Percentiles rank a stretch among this genome's conserved stretches.
Conservation (phyloP, 805 yeast species). For the Metschnikowia amazonensis region DNA sequence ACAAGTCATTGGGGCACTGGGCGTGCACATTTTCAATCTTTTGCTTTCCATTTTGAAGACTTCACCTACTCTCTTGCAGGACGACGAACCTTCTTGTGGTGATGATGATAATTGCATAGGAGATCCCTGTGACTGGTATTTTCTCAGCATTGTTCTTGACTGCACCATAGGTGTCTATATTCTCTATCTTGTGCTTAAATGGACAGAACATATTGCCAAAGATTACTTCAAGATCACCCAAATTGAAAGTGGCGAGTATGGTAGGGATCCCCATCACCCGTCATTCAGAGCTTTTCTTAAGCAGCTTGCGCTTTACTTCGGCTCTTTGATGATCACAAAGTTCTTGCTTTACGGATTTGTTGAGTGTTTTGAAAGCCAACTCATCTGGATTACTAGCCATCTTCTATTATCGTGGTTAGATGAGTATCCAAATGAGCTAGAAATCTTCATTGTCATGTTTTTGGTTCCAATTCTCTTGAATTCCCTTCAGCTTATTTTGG, state of each 20-base stretch:
- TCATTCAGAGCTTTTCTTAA: constrained; percentile 54
- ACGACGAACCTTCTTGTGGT: constrained; percentile 20
- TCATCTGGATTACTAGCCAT: constrained; percentile 55
- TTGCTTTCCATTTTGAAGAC: constrained; percentile 60
- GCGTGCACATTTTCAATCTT: constrained; percentile 77
- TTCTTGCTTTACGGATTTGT: constrained; percentile 53
- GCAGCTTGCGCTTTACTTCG: constrained; percentile 66
- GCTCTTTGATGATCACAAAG: constrained; percentile 66
- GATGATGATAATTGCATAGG: constrained; percentile 16
- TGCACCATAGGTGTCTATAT: constrained; percentile 93
- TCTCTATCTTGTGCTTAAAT: constrained; percentile 49
- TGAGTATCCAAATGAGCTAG: constrained; percentile 67
- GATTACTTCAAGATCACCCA: constrained; percentile 38
- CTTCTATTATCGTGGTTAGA: constrained; percentile 82
- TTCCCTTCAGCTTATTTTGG: constrained; percentile 65
- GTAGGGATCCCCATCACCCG: constrained; percentile 56
- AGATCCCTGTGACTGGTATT: constrained; percentile 94
- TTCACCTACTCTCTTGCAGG: constrained; percentile 8
- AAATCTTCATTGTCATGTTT: constrained; percentile 83
- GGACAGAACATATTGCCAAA: constrained; percentile 43
- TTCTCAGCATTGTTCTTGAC: constrained; percentile 80
- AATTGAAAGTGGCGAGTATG: constrained; percentile 58
- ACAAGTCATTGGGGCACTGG: constrained; percentile 83
- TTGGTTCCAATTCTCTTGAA: constrained; percentile 73
- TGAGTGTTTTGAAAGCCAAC: constrained; percentile 59